A percentile compares a stretch with the other conserved stretches of the same genome.
Evolutionary conservation across 257 asterid species (phyloP).

Genomic region (Gynochthodes officinalis): DNA sequence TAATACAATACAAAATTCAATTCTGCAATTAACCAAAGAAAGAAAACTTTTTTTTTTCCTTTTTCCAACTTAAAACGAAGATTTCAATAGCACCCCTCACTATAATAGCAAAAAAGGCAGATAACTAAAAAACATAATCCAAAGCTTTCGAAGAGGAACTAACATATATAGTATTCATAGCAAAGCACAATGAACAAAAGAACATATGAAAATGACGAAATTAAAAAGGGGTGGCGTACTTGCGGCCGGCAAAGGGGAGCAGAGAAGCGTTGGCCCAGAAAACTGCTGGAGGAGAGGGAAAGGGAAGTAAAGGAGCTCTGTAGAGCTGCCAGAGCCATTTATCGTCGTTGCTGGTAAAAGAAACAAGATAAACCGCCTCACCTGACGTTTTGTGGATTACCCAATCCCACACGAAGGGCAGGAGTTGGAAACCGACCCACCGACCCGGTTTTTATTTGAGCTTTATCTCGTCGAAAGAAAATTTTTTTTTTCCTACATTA

Average conservation of each 20-base stretch:
- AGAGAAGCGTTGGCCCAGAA: constrained; percentile 63
- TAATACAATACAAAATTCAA: neutral
- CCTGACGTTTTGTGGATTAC: neutral
- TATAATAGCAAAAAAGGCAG: neutral
- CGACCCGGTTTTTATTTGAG: neutral
- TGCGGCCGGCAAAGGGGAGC: constrained; percentile 48
- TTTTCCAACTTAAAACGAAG: neutral
- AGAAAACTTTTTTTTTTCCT: neutral
- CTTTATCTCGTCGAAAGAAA: too few species aligned
- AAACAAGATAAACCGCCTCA: constrained; percentile 6
- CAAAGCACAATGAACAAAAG: neutral
- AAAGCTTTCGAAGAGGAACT: neutral
- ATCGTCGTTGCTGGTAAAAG: neutral
- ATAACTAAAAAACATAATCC: neutral
- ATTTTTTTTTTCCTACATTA: too few species aligned
- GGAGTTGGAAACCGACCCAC: constrained; percentile 8
- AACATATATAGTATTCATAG: neutral
- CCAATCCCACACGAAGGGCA: neutral
- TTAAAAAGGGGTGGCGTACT: constrained; percentile 30
- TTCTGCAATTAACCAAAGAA: neutral
- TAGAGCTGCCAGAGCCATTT: constrained; percentile 63
- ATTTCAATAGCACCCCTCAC: too few species aligned
- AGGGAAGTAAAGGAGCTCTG: constrained; percentile 69
- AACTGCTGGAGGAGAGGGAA: constrained; percentile 59
- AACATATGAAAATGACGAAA: neutral